Base-by-base conservation (phyloP, 202 grass and related monocot species). In the Saccharum hybrid region DNA sequence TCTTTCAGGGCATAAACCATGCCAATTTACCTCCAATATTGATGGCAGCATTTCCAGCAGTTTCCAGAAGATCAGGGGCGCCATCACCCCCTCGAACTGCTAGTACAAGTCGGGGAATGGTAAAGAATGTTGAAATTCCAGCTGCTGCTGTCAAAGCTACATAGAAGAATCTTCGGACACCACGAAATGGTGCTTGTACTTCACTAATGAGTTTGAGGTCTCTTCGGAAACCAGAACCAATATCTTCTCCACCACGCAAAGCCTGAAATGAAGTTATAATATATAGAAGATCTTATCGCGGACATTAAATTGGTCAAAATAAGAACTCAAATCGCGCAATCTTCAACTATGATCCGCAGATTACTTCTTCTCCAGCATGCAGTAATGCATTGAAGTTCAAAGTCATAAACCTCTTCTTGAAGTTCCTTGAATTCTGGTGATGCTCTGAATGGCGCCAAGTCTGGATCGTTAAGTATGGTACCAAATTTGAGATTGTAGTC, bases 131-230 rank as follows among this genome's bases (percentile, higher is more conserved):
- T n/a, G n/a, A n/a, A n/a, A n/a, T n/a, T n/a, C n/a, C n/a, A n/a
- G n/a, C n/a, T n/a, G n/a, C n/a, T n/a, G n/a, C n/a, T n/a, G n/a
- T n/a, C n/a, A n/a, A n/a, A n/a, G n/a, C n/a, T n/a, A n/a, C n/a
- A n/a, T n/a, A n/a, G n/a, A n/a, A n/a, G n/a, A n/a, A n/a, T n/a
- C n/a, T n/a, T n/a, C n/a, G n/a, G n/a, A n/a, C n/a, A n/a, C n/a
- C n/a, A n/a, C n/a, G n/a, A n/a, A n/a, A n/a, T n/a, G n/a, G n/a
- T n/a, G n/a, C n/a, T n/a, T n/a, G n/a, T n/a, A n/a, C n/a, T n/a
- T n/a, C n/a, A n/a, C n/a, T n/a, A n/a, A n/a, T n/a, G n/a, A 98
- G 89, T 84, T 98, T 95, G n/a, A 98, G 78, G 34, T 95, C 96
- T 76, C 93, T 93, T 80, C 81, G 86, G 67, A 98, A 98, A n/a